phyloP scores from a whole-genome alignment of 2,329 filamentous ascomycete species.

The Apiospora arundinis region DNA sequence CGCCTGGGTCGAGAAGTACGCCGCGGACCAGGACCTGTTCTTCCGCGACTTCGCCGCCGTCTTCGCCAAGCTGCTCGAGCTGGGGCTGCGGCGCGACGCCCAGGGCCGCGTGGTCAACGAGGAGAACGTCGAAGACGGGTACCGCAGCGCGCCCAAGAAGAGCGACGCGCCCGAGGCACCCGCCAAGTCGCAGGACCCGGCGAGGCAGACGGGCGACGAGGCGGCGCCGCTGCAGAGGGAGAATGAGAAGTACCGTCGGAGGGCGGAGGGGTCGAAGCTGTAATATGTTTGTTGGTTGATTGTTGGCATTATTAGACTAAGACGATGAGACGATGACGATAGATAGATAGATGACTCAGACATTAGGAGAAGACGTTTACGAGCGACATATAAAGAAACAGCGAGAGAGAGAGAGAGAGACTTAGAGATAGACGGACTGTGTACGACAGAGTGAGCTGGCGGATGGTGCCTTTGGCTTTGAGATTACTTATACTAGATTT shows the following conservation, averaged over 20 bases:
- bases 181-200: constrained; percentile 37
- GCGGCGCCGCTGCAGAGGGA: constrained; percentile 47
- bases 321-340: background rate
- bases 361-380: background rate
- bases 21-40: constrained; percentile 66
- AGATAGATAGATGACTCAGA: background rate
- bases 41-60: constrained; percentile 64
- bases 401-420: background rate
- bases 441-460: no score
- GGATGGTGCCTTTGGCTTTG: no score
- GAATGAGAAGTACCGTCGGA: constrained; percentile 38
- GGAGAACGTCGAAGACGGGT: constrained; percentile 58
- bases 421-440: no score
- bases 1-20: constrained; percentile 64
- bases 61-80: constrained; percentile 66
- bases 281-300: constrained; percentile 29
- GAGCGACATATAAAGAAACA: no score
- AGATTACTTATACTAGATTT: no score
- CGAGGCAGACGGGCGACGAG: constrained; percentile 42
- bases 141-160: constrained; percentile 57
- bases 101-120: constrained; percentile 59
- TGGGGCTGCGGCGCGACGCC: constrained; percentile 63
- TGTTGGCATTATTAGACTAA: no score
- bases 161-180: constrained; percentile 52
- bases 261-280: constrained; percentile 46